Base-by-base conservation (phyloP, 108 stramenopile species). In the Fragilariopsis cylindrus region DNA sequence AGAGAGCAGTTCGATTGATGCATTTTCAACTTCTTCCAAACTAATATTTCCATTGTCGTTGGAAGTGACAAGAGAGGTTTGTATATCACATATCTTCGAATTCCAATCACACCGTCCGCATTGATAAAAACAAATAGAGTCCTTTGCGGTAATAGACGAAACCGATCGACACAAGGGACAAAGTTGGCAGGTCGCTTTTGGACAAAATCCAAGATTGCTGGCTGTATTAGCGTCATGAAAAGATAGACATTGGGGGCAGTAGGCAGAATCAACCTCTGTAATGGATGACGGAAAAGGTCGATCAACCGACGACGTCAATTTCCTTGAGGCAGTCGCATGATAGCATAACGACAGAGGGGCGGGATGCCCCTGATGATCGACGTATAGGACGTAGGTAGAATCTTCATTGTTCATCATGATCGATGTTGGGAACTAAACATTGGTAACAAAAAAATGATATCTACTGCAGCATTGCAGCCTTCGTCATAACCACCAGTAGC, bases 321-420 rank as follows among this genome's bases (percentile, higher is more conserved):
- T 87, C 15, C 92, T 85, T 5, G 93, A 88, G n/a, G 90, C 89
- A 42, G 93, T 92, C 3, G 93, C 93, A 69, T 92, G 89, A 54
- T 86, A 94, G 48, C 87, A 75, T 39, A 82, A 46, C 1, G 89
- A 81, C 19, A 94, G 78, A 4, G 93, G 93, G 41, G 88, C 81
- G 18, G 90, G 88, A 49, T 91, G 92, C 45, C 82, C 80, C 53
- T 87, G 80, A 69, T 91, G 90, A 68, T 93, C 92, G n/a, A 90
- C 82, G 79, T 91, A 93, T 56, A 93, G 71, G 45, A 93, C 84
- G 62, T 69, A 76, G 4, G 77, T 81, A 39, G 75, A 67, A 21
- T 71, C 74, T 53, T 50, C 21, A 50, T 48, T 47, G 4, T 47
- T 77, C 69, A 70, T 77, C 57, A 39, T 69, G 13, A 39, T 55